phyloP scores from a whole-genome alignment of 1,284 basidiomycete species.

The Phenoliferia sp. region DNA sequence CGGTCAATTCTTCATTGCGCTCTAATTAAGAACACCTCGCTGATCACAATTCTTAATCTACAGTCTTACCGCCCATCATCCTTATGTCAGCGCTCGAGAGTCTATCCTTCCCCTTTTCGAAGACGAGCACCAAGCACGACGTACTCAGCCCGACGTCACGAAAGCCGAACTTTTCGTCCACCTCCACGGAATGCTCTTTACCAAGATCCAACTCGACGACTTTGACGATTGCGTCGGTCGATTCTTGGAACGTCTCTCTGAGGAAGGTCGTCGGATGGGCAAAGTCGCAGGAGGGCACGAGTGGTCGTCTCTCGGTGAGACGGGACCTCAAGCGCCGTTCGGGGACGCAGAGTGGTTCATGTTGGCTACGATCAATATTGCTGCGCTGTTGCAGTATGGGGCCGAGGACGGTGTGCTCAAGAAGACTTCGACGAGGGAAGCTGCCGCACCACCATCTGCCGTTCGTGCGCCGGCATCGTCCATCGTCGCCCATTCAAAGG shows the following conservation, averaged over 20 bases:
- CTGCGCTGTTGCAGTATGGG: slow-evolving; percentile 81
- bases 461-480: slow-evolving; percentile 23
- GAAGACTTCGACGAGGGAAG: slow-evolving; percentile 35
- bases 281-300: slow-evolving; percentile 7
- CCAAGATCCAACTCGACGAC: slow-evolving; percentile 86
- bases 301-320: slow-evolving; percentile 41
- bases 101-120: slow-evolving; percentile 82
- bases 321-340: slow-evolving; percentile 48
- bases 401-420: slow-evolving; percentile 63
- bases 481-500: neutral
- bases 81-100: slow-evolving; percentile 79
- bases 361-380: slow-evolving; percentile 83
- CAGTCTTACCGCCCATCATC: slow-evolving; percentile 73
- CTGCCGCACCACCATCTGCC: slow-evolving; percentile 7
- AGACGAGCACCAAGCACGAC: slow-evolving; percentile 55
- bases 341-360: slow-evolving; percentile 91
- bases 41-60: neutral
- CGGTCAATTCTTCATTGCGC: slow-evolving; percentile 34
- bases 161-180: slow-evolving; percentile 81
- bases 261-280: slow-evolving; percentile 48
- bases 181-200: slow-evolving; percentile 93
- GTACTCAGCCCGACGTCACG: slow-evolving; percentile 59
- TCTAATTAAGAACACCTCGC: slow-evolving; percentile 44
- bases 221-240: slow-evolving; percentile 74
- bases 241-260: slow-evolving; percentile 72